Base-by-base conservation (phyloP, 352 stramenopile species). In the Pythium vanterpoolii region DNA sequence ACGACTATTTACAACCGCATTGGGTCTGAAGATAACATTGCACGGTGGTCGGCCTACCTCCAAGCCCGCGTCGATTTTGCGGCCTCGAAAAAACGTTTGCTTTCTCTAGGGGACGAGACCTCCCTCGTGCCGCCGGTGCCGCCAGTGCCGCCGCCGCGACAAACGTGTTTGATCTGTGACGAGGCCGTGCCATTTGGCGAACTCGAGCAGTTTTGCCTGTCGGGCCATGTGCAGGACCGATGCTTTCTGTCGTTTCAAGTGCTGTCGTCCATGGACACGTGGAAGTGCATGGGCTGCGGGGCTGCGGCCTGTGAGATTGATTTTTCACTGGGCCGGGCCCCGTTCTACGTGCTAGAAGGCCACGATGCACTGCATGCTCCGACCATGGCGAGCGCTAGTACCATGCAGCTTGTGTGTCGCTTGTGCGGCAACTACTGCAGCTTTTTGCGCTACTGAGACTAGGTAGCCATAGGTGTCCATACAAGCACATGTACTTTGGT, bases 231-330 rank as follows among this genome's bases (percentile, higher is more conserved):
- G n/a, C 64, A 89, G 44, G 81, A 92, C 40, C 72, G 84, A 13
- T 92, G 84, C 48, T 94, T 92, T 38, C 56, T 92, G 21, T 92
- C 80, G 28, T 91, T 91, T 38, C 73, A 76, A 51, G 76, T 76
- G 10, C 71, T 94, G 24, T 56, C 74, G 24, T 74, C 75, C 2
- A 84, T 88, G 71, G 78, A 89, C 47, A 71, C 79, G 38, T 94
- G 82, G 82, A 92, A 92, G 49, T 94, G 84, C 62, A 83, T 90
- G 77, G 79, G 82, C 38, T 94, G 84, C 36, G 80, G 78, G 10
- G 79, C 74, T 5, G 77, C 71, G 19, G 84, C 84, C 26, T 76
- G 74, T 36, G 76, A 86, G 62, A 73, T 87, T 27, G 69, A 85
- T 42, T 72, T 75, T 53, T 72, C 66, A 1, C 50, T 53, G 18